Evolutionary conservation across 176 grass and related monocot species (phyloP).

Genomic region (Oropetium thomaeum): DNA sequence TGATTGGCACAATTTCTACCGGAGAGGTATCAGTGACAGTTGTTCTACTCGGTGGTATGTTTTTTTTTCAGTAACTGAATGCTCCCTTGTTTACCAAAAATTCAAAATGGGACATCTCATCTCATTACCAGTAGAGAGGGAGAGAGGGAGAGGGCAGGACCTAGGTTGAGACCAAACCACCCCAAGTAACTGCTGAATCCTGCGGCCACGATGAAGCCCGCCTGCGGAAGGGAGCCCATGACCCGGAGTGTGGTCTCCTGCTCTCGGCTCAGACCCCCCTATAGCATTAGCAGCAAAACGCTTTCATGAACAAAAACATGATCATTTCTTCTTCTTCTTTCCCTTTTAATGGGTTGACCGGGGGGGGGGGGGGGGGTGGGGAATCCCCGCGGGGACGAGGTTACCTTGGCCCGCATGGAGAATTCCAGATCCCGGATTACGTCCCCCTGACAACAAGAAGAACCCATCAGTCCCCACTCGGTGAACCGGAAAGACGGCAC

Average conservation of each 20-base stretch:
- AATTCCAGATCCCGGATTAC: neutral
- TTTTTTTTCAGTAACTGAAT: neutral
- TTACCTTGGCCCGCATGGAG: neutral
- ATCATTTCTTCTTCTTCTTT: neutral
- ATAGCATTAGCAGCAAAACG: neutral
- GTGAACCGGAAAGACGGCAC: neutral
- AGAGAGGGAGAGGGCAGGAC: neutral
- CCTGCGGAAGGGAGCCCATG: neutral
- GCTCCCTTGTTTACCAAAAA: neutral
- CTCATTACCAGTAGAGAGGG: neutral
- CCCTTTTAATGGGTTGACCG: neutral
- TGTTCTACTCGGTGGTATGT: neutral
- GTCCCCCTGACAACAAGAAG: neutral
- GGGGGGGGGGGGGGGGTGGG: no score
- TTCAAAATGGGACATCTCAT: neutral
- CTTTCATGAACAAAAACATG: neutral
- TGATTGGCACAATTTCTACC: neutral
- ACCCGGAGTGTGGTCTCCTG: neutral
- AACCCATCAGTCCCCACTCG: neutral
- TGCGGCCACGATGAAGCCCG: neutral
- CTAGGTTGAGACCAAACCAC: neutral
- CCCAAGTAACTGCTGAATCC: neutral
- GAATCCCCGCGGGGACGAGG: neutral
- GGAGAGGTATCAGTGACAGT: neutral
- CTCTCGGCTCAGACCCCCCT: neutral